phyloP scores from a whole-genome alignment of 345 rosid genomes.

The Gossypioides kirkii region DNA sequence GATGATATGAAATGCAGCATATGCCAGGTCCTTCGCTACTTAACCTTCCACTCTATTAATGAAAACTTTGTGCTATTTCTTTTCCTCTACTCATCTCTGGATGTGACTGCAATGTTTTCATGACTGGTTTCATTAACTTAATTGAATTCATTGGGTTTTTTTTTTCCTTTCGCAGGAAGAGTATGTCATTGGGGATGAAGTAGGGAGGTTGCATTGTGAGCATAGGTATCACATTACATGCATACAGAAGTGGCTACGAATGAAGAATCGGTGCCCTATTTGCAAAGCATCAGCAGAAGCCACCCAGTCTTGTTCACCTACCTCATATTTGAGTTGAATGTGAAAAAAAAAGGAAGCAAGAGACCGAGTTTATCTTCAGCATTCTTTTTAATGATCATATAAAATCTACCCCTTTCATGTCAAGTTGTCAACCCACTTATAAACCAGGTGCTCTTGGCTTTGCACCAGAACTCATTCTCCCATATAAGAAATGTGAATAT shows the following conservation, averaged over 20 bases:
- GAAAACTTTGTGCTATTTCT: not conserved
- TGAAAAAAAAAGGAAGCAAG: slow-evolving; percentile 17
- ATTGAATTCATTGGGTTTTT: not conserved
- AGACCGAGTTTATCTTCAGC: slow-evolving; percentile 12
- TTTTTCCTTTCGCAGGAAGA: slow-evolving; percentile 61
- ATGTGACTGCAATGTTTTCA: not conserved
- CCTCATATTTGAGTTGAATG: slow-evolving; percentile 8
- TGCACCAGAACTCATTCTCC: slow-evolving; percentile 4
- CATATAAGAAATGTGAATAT: not conserved
- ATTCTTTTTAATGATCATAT: slow-evolving; percentile 14
- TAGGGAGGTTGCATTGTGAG: slow-evolving; percentile 74
- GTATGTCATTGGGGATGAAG: slow-evolving; percentile 62
- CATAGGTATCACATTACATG: slow-evolving; percentile 66
- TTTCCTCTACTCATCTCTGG: not conserved
- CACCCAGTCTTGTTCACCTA: slow-evolving; percentile 15
- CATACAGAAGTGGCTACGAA: slow-evolving; percentile 74
- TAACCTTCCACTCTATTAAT: not conserved
- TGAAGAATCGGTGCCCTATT: slow-evolving; percentile 95
- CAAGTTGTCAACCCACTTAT: slow-evolving; percentile 20
- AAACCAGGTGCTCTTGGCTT: slow-evolving; percentile 20
- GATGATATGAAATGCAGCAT: slow-evolving; percentile 78
- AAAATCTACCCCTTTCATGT: slow-evolving; percentile 17
- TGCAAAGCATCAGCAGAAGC: slow-evolving; percentile 68
- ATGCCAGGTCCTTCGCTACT: slow-evolving; percentile 62
- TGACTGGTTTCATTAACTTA: not conserved